Percentiles rank a stretch among this genome's conserved stretches.
These are phyloP conservation scores for Psidium friedrichsthalianum DNA, from an alignment of 345 rosid genomes.

Conservation along the genomic window DNA sequence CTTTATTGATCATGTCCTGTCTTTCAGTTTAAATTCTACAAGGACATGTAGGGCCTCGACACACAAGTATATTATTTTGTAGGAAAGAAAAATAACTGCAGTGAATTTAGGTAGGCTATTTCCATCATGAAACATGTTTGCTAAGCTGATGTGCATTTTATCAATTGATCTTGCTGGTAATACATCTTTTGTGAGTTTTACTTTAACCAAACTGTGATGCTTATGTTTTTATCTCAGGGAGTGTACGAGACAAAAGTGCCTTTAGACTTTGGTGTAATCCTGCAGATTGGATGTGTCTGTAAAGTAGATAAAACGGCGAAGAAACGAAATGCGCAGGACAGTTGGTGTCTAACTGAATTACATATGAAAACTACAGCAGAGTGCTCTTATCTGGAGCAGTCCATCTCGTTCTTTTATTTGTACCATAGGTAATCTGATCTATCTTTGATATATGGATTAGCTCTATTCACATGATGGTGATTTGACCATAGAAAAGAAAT, in stretches of 20 bases:
- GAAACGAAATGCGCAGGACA: conserved; percentile 60
- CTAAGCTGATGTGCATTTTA: neutral
- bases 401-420: conserved; percentile 72
- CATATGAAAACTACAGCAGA: conserved; percentile 90
- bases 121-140: neutral
- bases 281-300: conserved; percentile 92
- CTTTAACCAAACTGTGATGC: conserved; percentile 1
- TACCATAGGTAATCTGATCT: conserved; percentile 57
- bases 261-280: conserved; percentile 61
- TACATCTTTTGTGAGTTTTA: neutral
- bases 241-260: conserved; percentile 83
- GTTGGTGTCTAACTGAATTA: conserved; percentile 74
- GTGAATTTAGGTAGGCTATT: neutral
- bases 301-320: conserved; percentile 62
- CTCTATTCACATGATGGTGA: neutral
- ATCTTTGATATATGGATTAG: neutral
- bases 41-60: neutral
- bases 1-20: neutral
- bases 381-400: conserved; percentile 69
- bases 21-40: neutral
- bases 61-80: no score
- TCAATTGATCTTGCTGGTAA: neutral
- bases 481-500: neutral
- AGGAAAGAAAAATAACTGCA: neutral
- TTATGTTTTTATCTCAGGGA: conserved; percentile 44